A percentile compares a stretch with the other conserved stretches of the same genome.
These are phyloP conservation scores for Albifimbria verrucaria DNA, from an alignment of 2,329 filamentous ascomycete species.

Conservation along the genomic window DNA sequence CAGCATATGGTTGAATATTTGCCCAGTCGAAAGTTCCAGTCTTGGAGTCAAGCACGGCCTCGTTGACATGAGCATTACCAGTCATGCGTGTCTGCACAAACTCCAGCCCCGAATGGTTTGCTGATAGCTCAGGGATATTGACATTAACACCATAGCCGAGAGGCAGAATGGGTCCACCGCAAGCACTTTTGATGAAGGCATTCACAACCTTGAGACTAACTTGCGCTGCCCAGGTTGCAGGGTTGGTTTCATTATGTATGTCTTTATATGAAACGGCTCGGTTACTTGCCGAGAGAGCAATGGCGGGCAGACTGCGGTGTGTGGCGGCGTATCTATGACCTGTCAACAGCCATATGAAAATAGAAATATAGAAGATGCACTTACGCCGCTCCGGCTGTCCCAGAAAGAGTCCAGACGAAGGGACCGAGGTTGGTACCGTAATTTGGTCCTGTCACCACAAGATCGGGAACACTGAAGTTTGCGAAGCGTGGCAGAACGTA, in stretches of 20 bases:
- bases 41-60: constrained; percentile 39
- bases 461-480: constrained; percentile 46
- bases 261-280: constrained; percentile 36
- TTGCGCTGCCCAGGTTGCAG: constrained; percentile 39
- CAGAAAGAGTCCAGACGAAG: constrained; percentile 50
- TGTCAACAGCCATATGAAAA: too few species aligned
- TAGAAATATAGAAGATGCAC: too few species aligned
- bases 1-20: constrained; percentile 31
- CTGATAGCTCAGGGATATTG: constrained; percentile 44
- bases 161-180: constrained; percentile 34
- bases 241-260: constrained; percentile 36
- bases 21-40: constrained; percentile 40
- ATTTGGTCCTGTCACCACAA: constrained; percentile 54
- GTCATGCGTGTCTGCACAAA: constrained; percentile 46
- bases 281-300: constrained; percentile 45
- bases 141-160: constrained; percentile 50
- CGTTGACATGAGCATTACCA: constrained; percentile 44
- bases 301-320: constrained; percentile 45
- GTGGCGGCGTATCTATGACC: constrained; percentile 50
- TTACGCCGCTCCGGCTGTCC: constrained; percentile 43
- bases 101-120: constrained; percentile 35
- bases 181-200: constrained; percentile 36
- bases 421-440: constrained; percentile 51
- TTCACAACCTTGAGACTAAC: constrained; percentile 41
- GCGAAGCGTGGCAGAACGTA: constrained; percentile 49